Evolutionary conservation across 2,329 filamentous ascomycete species (phyloP), one percentile per base, ranked within the genome.

Genomic region (Parastagonospora avenae): DNA sequence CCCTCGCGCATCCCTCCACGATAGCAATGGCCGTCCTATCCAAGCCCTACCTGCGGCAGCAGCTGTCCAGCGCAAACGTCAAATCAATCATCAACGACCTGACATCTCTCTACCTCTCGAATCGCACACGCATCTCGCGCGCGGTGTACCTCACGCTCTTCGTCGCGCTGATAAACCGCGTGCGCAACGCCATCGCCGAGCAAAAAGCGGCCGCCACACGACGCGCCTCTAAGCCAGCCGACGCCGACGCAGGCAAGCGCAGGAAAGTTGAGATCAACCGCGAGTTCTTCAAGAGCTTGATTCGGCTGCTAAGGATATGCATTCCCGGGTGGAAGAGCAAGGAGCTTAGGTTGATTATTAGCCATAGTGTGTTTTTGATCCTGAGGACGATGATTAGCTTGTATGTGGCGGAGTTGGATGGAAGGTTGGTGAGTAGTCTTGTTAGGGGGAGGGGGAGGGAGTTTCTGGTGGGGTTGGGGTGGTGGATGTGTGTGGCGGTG

Each of bases 401-500:
- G 64, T 96, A 96, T 74, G 94, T 99, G 16, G 94, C 94, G 2
- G 92, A 96, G 73, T 87, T 99, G 80, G 94, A 99, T 75, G 94
- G 94, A 39, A 87, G 87, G 54, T 85, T 99, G 53, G 94, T 99
- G 52, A 96, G 94, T 76, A 92, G 86, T 58, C 78, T 99, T 48
- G 92, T 99, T 39, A 88, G 92, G 74, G 94, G 94, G 2, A 94
- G 88, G 61, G 94, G 93, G 12, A 90, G 86, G 73, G 92, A 96
- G 60, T 99, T 99, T 62, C 70, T 97, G 64, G 86, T 87, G 62
- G 87, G 91, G 0, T 86, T 99, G 63, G 84, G 95, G 5, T 97
- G 93, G 92, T 99, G 94, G 94, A 99, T 99, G 94, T 74, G 93
- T 48, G 94, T 99, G 60, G 93, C 94, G 24, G 83, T 99, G 12